Evolutionary conservation across 2,329 filamentous ascomycete species (phyloP), one percentile per base, ranked within the genome.

Genomic region (Epichloe glyceriae): DNA sequence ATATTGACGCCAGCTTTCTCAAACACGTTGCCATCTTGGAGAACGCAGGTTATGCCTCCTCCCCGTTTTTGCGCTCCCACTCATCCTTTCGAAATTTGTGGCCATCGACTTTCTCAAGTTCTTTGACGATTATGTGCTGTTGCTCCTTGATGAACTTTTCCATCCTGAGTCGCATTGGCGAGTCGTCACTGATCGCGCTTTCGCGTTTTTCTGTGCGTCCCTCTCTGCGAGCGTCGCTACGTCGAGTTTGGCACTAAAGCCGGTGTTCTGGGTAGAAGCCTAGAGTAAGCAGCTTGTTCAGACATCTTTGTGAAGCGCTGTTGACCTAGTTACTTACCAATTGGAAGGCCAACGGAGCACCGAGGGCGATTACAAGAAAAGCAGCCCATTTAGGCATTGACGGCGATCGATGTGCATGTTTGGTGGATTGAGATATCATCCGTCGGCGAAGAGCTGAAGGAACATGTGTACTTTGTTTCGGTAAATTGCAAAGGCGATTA

Each of bases 1-100:
- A 91, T 90, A 63, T 95, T 95, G 53, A 97, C 89, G 33, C 93
- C 93, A 43, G 87, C 93, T 71, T 98, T 98, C 68, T 98, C 93
- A 62, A 98, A 98, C 47, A 96, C 88, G 55, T 94, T 91, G 58
- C 93, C 90, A 57, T 96, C 89, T 67, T 98, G 93, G 17, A 98
- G 74, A 39, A 98, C 90, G 68, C 90, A 95, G 15, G 88, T 94
- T 60, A 91, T 90, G 57, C 93, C 93, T 51, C 93, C 93, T 41
- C 93, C 93, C 93, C 93, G 63, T 89, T 83, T 52, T 86, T 83
- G 48, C 93, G 82, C 54, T 81, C 77, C 93, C 93, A 98, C 57
- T 85, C 83, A 70, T 98, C 93, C 53, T 82, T 74, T 53, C 79
- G 78, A 73, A 98, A 98, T 57, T 80, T 78, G 56, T 79, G 81